Evolutionary conservation across 2,329 filamentous ascomycete genomes (phyloP).

Genomic region (Pseudocercospora eumusae): DNA sequence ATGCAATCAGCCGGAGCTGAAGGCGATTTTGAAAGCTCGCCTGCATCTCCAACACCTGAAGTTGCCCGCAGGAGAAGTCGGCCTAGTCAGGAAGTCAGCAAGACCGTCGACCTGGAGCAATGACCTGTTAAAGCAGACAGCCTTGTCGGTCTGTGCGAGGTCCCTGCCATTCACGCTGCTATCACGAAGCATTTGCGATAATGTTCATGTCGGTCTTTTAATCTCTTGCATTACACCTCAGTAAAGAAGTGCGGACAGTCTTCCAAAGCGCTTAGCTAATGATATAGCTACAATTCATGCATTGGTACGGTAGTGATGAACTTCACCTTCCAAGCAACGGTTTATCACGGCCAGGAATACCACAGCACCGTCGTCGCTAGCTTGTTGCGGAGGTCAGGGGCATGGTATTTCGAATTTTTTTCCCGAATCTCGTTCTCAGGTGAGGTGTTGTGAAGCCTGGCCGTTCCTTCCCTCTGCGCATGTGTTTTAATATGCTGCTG

Average conservation of each 20-base stretch:
- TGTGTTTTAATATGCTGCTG: too few species aligned
- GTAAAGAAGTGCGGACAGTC: neutral
- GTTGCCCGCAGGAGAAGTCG: neutral
- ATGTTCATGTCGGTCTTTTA: neutral
- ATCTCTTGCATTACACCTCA: neutral
- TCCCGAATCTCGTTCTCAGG: too few species aligned
- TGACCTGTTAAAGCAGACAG: neutral
- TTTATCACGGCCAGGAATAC: neutral
- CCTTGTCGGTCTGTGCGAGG: neutral
- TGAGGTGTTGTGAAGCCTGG: neutral
- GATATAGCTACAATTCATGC: too few species aligned
- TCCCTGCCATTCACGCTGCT: neutral
- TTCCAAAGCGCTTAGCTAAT: neutral
- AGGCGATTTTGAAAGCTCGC: neutral
- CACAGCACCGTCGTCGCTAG: neutral
- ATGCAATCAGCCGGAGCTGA: neutral
- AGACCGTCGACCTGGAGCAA: neutral
- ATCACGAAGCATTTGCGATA: neutral
- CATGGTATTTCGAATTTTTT: too few species aligned
- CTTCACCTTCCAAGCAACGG: neutral
- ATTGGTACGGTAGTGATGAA: too few species aligned
- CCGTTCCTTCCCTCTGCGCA: neutral
- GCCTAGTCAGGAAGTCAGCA: neutral
- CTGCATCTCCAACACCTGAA: neutral
- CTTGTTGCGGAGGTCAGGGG: neutral